Evolutionary conservation across 1,284 basidiomycete species (phyloP).

Genomic region (Rhodotorula glutinis): DNA sequence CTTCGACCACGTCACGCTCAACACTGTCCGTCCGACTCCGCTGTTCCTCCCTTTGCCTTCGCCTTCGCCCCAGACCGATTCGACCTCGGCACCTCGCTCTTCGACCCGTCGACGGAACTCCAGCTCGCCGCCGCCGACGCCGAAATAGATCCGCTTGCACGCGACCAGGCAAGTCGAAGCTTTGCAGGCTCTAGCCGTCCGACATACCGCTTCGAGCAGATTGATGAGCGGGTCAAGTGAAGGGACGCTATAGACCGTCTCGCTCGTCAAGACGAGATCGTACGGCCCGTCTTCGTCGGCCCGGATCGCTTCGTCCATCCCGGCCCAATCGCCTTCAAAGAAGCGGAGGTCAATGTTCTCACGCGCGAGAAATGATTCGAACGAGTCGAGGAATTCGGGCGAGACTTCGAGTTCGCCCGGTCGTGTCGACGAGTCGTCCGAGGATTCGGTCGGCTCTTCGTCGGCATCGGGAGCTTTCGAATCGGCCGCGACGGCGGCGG

Average conservation of each 20-base stretch:
- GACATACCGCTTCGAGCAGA: conserved; percentile 49
- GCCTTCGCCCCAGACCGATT: conserved; percentile 54
- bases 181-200: too few relatives aligned
- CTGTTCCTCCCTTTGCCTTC: conserved; percentile 59
- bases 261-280: conserved; percentile 77
- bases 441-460: conserved; percentile 40
- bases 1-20: conserved; percentile 37
- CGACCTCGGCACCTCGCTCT: conserved; percentile 47
- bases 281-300: conserved; percentile 50
- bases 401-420: conserved; percentile 62
- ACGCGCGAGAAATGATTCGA: conserved; percentile 58
- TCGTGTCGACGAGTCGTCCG: conserved; percentile 33
- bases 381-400: conserved; percentile 62
- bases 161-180: conserved; percentile 62
- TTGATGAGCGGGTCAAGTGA: conserved; percentile 66
- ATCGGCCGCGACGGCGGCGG: too few relatives aligned
- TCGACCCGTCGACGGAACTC: conserved; percentile 66
- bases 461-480: conserved; percentile 44
- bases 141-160: conserved; percentile 91
- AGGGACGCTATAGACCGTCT: conserved; percentile 81
- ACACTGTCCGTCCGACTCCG: conserved; percentile 41
- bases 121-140: conserved; percentile 83
- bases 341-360: conserved; percentile 65
- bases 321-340: conserved; percentile 75
- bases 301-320: conserved; percentile 21